Evolutionary conservation across 1,139 yeast species (phyloP).

Genomic region (Saccharomyces uvarum): DNA sequence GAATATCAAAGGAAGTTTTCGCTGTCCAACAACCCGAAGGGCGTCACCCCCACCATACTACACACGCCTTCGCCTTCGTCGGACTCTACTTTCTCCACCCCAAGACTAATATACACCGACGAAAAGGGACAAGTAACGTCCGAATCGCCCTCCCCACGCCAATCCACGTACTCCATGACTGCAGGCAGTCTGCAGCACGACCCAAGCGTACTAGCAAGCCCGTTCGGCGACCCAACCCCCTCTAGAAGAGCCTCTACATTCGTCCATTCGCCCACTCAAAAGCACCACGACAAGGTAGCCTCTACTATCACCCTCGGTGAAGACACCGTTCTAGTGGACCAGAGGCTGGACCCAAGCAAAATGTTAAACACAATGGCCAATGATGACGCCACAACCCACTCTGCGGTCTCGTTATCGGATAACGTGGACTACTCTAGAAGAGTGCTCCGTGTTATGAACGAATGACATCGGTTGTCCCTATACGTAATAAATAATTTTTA

Average conservation of each 20-base stretch:
- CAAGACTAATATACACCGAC: conserved; percentile 17
- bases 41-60: conserved; percentile 8
- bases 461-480: not conserved
- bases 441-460: conserved; percentile 60
- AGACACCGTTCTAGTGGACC: conserved; percentile 49
- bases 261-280: conserved; percentile 4
- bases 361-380: conserved; percentile 46
- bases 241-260: conserved; percentile 8
- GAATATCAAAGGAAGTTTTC: conserved; percentile 17
- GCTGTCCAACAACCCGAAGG: not conserved
- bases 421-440: conserved; percentile 67
- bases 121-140: conserved; percentile 19
- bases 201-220: conserved; percentile 1
- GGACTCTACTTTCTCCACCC: conserved; percentile 7
- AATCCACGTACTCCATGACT: not conserved
- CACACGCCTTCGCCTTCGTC: conserved; percentile 11
- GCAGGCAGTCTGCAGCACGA: conserved; percentile 1
- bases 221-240: not conserved
- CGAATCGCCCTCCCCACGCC: conserved; percentile 8
- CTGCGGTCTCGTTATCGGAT: conserved; percentile 61
- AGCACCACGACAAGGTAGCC: not conserved
- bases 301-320: conserved; percentile 3
- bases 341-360: conserved; percentile 59
- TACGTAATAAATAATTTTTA: conserved; percentile 3
- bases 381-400: conserved; percentile 29